These are phyloP conservation scores for Penicillium egyptiacum DNA, from an alignment of 495 filamentous ascomycete species.

Conservation along the genomic window DNA sequence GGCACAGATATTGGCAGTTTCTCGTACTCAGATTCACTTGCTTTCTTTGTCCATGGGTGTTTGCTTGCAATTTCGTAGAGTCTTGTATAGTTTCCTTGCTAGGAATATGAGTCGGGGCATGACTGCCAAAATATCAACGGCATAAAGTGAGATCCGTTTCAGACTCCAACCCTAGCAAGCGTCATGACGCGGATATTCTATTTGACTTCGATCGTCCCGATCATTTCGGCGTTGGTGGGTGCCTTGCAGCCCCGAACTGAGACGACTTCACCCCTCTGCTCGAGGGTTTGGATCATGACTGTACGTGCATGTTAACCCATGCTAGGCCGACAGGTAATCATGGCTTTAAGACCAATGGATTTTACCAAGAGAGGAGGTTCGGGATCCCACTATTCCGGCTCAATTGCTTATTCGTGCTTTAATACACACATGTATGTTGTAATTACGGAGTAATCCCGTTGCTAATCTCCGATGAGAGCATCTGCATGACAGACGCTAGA, in stretches of 20 bases:
- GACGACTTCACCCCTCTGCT: background rate
- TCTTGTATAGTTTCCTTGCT: background rate
- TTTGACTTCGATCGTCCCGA: background rate
- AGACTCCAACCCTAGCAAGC: background rate
- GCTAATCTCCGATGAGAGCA: conserved; percentile 3
- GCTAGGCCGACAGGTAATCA: conserved; percentile 6
- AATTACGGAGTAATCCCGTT: background rate
- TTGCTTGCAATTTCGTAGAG: background rate
- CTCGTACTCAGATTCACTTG: background rate
- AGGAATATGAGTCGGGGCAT: background rate
- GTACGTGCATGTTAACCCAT: conserved; percentile 7
- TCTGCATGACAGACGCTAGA: conserved; percentile 5
- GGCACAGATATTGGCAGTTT: background rate
- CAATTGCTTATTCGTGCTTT: background rate
- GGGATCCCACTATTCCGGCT: background rate
- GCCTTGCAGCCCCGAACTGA: conserved; percentile 8
- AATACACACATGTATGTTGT: background rate
- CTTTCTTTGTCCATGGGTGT: background rate
- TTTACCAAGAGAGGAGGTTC: background rate
- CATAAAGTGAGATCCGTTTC: background rate
- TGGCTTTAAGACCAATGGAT: background rate
- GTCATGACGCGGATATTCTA: background rate
- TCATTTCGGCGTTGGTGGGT: background rate
- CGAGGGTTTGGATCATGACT: conserved; percentile 12
- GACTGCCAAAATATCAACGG: background rate